phyloP scores from a whole-genome alignment of 306 rosid species.

The Glycyrrhiza uralensis region DNA sequence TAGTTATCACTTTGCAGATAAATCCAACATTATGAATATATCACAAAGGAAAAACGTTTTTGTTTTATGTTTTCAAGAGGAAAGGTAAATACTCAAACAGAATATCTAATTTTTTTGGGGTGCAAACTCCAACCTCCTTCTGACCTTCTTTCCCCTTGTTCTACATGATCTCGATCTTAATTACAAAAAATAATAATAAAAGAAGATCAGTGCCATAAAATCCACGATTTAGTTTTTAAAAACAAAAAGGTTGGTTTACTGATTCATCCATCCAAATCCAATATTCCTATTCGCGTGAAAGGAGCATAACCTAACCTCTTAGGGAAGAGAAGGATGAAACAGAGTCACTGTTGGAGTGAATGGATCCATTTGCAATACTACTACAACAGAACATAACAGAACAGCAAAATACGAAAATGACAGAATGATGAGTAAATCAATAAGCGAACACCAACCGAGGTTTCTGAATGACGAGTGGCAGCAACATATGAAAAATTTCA shows the following conservation, averaged over 20 bases:
- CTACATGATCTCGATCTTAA: constrained; percentile 3
- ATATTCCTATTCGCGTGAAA: neutral
- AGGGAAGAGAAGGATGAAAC: neutral
- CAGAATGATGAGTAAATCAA: neutral
- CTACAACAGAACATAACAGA: neutral
- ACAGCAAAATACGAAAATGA: neutral
- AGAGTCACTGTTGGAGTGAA: neutral
- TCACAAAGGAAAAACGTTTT: neutral
- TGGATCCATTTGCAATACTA: neutral
- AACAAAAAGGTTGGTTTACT: neutral
- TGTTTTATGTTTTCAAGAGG: neutral
- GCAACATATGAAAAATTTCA: neutral
- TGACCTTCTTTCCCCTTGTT: neutral
- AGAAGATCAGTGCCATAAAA: neutral
- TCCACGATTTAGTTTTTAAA: neutral
- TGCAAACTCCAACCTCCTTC: neutral
- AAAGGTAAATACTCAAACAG: neutral
- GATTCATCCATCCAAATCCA: neutral
- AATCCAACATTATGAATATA: neutral
- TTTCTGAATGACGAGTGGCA: neutral
- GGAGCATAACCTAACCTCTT: neutral
- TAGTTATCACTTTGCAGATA: neutral
- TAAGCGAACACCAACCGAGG: neutral
- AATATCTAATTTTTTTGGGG: neutral
- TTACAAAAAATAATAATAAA: neutral